These are phyloP conservation scores for Fusarium sp. DNA, from an alignment of 2,329 filamentous ascomycete species.

Conservation along the genomic window DNA sequence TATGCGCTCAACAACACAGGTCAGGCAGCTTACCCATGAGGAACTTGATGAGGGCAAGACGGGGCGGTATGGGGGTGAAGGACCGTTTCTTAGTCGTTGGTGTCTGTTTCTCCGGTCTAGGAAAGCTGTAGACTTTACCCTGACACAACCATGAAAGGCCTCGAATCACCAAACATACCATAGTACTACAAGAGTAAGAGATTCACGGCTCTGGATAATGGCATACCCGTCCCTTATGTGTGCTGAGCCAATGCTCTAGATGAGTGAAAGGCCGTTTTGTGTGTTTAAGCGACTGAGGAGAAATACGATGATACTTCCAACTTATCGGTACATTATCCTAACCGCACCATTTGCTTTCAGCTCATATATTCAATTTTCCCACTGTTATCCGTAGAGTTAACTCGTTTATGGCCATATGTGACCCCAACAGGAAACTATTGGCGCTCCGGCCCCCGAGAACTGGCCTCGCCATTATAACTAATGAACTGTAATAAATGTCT, in stretches of 20 bases:
- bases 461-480: neutral
- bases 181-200: neutral
- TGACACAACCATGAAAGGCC: neutral
- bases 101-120: conserved; percentile 18
- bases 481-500: neutral
- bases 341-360: neutral
- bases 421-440: neutral
- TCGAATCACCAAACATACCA: neutral
- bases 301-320: neutral
- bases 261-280: neutral
- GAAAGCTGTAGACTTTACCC: conserved; percentile 4
- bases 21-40: neutral
- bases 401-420: neutral
- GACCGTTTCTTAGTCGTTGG: conserved; percentile 10
- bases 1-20: neutral
- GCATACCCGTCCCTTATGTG: neutral
- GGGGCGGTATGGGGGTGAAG: conserved; percentile 5
- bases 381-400: neutral
- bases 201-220: neutral
- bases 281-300: neutral
- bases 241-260: neutral
- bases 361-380: neutral
- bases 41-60: neutral
- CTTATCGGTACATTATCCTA: neutral
- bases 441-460: neutral